Evolutionary conservation across 2,329 filamentous ascomycete genomes (phyloP).

Genomic region (Penicillium olsonii): DNA sequence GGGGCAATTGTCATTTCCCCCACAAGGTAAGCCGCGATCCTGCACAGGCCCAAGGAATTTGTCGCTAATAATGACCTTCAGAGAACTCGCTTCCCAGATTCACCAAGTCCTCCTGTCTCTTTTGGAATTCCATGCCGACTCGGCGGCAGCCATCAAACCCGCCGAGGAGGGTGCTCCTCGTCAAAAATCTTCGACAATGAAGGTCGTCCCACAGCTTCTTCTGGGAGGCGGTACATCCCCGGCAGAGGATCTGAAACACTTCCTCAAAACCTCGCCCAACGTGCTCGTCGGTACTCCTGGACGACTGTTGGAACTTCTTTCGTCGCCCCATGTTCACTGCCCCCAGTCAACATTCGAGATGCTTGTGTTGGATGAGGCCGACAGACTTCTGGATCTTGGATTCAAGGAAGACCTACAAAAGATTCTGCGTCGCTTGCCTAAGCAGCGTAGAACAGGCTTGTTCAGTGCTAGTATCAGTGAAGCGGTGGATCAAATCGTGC

Average conservation of each 20-base stretch:
- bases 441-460: constrained; percentile 87
- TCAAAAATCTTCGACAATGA: constrained; percentile 49
- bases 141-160: constrained; percentile 54
- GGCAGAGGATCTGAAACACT: constrained; percentile 81
- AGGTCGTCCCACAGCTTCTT: constrained; percentile 80
- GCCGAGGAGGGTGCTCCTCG: constrained; percentile 44
- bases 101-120: constrained; percentile 76
- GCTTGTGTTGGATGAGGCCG: constrained; percentile 91
- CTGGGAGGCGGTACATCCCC: constrained; percentile 81
- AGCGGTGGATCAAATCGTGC: constrained; percentile 87
- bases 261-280: constrained; percentile 82
- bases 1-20: constrained; percentile 90
- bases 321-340: constrained; percentile 83
- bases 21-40: constrained; percentile 54
- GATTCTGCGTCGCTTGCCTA: constrained; percentile 81
- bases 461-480: constrained; percentile 97
- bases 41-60: neutral
- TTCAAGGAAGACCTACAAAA: constrained; percentile 89
- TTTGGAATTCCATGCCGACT: constrained; percentile 79
- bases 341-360: constrained; percentile 88
- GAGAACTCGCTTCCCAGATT: constrained; percentile 90
- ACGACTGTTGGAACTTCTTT: constrained; percentile 80
- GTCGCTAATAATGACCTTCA: constrained; percentile 27
- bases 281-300: constrained; percentile 89
- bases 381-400: constrained; percentile 86